Percentiles rank a stretch among this genome's conserved stretches.
Evolutionary conservation across 352 stramenopile species (phyloP).

Genomic region (Phytophthora lateralis): DNA sequence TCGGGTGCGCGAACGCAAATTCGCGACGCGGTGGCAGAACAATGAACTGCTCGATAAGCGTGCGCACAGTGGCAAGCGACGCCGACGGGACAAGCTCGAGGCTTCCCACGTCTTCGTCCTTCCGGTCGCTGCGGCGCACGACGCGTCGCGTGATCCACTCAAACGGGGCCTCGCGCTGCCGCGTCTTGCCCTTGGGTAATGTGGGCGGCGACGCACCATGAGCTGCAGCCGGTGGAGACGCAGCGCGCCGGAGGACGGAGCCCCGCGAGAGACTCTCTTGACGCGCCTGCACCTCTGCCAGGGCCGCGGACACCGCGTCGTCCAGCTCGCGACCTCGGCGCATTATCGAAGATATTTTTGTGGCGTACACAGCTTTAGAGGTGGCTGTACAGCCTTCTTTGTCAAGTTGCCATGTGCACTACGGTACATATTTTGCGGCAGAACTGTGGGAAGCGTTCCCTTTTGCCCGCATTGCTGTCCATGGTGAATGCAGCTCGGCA

Average conservation of each 20-base stretch:
- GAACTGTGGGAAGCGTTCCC: too few relatives aligned
- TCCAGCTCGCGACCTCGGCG: conserved; percentile 15
- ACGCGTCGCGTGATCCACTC: conserved; percentile 24
- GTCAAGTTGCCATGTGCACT: too few relatives aligned
- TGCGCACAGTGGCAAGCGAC: conserved; percentile 14
- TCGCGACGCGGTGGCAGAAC: conserved; percentile 13
- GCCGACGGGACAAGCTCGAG: conserved; percentile 22
- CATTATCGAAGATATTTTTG: conserved; percentile 14
- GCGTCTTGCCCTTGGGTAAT: background rate
- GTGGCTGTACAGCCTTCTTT: too few relatives aligned
- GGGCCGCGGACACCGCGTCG: conserved; percentile 11
- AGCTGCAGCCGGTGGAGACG: conserved; percentile 1
- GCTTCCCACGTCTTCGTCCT: conserved; percentile 14
- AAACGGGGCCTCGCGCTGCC: background rate
- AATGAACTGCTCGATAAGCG: conserved; percentile 22
- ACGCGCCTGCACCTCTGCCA: conserved; percentile 27
- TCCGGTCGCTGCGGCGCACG: conserved; percentile 9
- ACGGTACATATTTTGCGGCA: too few relatives aligned
- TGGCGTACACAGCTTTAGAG: background rate
- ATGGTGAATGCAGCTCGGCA: too few relatives aligned
- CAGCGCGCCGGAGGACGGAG: conserved; percentile 6
- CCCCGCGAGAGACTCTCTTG: conserved; percentile 20
- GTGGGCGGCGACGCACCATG: background rate
- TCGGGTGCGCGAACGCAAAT: conserved; percentile 27
- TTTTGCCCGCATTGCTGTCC: too few relatives aligned